Percentiles rank a stretch among this genome's conserved stretches.
phyloP scores from a whole-genome alignment of 2,329 filamentous ascomycete species.

The Penicillium rolfsii region DNA sequence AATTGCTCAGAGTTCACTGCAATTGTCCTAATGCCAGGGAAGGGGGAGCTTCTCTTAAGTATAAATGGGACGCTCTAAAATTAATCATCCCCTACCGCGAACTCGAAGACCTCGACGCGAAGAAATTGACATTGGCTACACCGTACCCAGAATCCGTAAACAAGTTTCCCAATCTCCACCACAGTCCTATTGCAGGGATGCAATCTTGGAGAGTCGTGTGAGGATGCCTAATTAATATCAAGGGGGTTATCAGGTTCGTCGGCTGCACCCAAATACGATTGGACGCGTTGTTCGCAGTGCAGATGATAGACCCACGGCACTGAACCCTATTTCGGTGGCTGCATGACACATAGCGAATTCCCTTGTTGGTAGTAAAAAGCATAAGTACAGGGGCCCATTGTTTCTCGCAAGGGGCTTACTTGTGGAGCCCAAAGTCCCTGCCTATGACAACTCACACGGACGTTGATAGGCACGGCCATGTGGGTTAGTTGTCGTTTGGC shows the following conservation, averaged over 20 bases:
- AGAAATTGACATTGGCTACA: not conserved
- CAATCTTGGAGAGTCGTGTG: not conserved
- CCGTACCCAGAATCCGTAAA: not conserved
- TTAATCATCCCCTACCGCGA: not conserved
- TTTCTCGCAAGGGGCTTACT: not conserved
- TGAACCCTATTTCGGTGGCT: not conserved
- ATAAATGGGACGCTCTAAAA: not conserved
- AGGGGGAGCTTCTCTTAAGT: not conserved
- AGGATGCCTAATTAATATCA: not conserved
- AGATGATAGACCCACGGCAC: not conserved
- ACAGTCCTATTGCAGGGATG: not conserved
- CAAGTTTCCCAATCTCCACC: not conserved
- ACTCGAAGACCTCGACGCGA: not conserved
- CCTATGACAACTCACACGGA: conserved; percentile 6
- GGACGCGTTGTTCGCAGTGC: not conserved
- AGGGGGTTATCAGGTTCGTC: not conserved
- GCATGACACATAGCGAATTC: not conserved
- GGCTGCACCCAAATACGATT: not conserved
- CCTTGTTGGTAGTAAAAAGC: not conserved
- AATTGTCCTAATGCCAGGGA: not conserved
- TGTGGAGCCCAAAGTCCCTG: conserved; percentile 1
- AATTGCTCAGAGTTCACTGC: not conserved
- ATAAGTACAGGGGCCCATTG: not conserved
- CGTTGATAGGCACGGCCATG: conserved; percentile 4
- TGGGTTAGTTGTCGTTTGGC: not conserved